Conservation (phyloP, 768 basidiomycete species). For the Mycena kentingensis region DNA sequence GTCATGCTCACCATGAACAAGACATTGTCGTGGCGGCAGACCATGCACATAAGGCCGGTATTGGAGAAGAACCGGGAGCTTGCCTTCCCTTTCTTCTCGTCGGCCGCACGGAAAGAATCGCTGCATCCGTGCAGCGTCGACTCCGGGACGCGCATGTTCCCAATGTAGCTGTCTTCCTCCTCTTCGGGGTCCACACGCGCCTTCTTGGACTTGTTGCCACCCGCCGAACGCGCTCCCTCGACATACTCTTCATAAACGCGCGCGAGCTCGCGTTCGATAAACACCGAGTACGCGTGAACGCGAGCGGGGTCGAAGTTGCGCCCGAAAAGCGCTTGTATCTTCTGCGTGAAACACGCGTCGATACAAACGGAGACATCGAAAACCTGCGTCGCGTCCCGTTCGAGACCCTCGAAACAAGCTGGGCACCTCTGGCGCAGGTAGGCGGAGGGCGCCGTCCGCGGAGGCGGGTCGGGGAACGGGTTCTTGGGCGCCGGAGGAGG, state of each 20-base stretch:
- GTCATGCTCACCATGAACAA: slow-evolving; percentile 37
- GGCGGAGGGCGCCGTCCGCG: slow-evolving; percentile 22
- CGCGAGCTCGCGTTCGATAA: slow-evolving; percentile 25
- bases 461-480: too few species aligned
- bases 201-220: not conserved
- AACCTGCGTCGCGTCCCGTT: not conserved
- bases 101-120: slow-evolving; percentile 33
- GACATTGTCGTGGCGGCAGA: slow-evolving; percentile 36
- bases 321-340: slow-evolving; percentile 18
- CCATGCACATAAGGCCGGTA: slow-evolving; percentile 32
- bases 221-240: slow-evolving; percentile 8
- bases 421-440: slow-evolving; percentile 24
- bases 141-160: slow-evolving; percentile 27
- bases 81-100: slow-evolving; percentile 12
- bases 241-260: slow-evolving; percentile 23
- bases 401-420: slow-evolving; percentile 20
- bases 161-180: slow-evolving; percentile 21
- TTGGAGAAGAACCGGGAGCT: slow-evolving; percentile 23
- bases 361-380: too few species aligned
- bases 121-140: slow-evolving; percentile 36
- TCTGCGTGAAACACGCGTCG: slow-evolving; percentile 35
- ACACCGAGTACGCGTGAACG: slow-evolving; percentile 25
- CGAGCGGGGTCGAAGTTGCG: slow-evolving; percentile 20
- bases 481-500: too few species aligned
- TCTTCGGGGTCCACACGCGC: not conserved